phyloP scores from a whole-genome alignment of 768 basidiomycete species.

The Hebeloma cylindrosporum region DNA sequence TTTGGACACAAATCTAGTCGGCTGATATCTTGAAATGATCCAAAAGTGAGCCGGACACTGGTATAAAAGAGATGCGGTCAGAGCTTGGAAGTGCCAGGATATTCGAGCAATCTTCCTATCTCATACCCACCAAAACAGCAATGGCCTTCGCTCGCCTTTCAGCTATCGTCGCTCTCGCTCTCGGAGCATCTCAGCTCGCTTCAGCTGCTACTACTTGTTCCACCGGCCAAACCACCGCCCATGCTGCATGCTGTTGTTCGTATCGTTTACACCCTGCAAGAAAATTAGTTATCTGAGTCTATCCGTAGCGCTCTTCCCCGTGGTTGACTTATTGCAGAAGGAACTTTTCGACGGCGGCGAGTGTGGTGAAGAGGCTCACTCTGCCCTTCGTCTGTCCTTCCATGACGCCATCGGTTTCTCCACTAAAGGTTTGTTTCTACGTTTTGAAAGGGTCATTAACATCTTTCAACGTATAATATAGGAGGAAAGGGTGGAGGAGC shows the following conservation, averaged over 20 bases:
- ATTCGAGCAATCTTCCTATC: conserved; percentile 12
- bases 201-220: conserved; percentile 25
- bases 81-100: conserved; percentile 12
- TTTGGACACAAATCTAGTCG: conserved; percentile 7
- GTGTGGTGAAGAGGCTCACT: conserved; percentile 33
- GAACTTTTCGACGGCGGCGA: conserved; percentile 34
- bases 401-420: conserved; percentile 25
- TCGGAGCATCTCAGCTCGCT: conserved; percentile 12
- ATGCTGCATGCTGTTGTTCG: conserved; percentile 25
- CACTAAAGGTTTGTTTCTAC: conserved; percentile 17
- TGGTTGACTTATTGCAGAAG: conserved; percentile 30
- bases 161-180: conserved; percentile 18
- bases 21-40: conserved; percentile 3
- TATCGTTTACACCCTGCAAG: not conserved
- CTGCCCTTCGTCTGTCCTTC: conserved; percentile 24
- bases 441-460: not conserved
- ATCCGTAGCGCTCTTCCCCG: conserved; percentile 19
- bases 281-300: too few species aligned
- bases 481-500: conserved; percentile 27
- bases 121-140: conserved; percentile 11
- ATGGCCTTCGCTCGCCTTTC: conserved; percentile 24
- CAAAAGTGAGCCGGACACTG: not conserved
- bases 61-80: conserved; percentile 15
- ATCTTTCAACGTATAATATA: not conserved
- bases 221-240: conserved; percentile 26